Base-by-base conservation (phyloP, 305 asterid species). In the Solanum chacoense region DNA sequence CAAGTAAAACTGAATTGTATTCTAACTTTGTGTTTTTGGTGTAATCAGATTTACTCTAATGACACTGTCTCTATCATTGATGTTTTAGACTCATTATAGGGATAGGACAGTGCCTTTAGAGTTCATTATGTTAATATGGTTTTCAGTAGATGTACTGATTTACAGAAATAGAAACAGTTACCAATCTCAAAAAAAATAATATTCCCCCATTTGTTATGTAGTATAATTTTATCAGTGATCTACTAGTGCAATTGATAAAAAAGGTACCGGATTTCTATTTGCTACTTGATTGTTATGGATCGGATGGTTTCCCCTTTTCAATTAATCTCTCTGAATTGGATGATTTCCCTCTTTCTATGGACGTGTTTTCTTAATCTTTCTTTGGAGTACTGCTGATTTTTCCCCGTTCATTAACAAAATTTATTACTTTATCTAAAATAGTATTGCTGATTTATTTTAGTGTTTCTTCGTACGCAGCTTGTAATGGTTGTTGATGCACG, bases 401-500 rank as follows among this genome's bases (percentile, higher is more conserved):
- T 10, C 0, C 13, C 24, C 71, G 71, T 38, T 38, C 36, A 26
- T 2, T 42, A 42, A 80, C 7, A 1, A 9, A 80, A 42, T 42
- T 80, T 42, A 42, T 80, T 80, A 80, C 69, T 80, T 42, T 18
- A 50, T 42, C 71, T 16, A 80, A 80, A 42, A 26, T 42, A 8
- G 86, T 3, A 42, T 80, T 42, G 18, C 86, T 80, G 69, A 80
- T 28, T 37, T 87, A 78, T 65, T 88, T 90, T 85, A 76, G 40
- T 89, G 65, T 88, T 84, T 92, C 89, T 76, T 81, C 72, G 89
- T 36, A 34, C 35, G 32, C 92, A 97, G 98, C 93, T 97, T 91
- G 99, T 96, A 88, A 96, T 95, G 98, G 99, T 97, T 90, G 99
- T 97, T 92, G 99, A 97, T 94, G 98, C 99, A 81, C 94, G 99